A percentile compares a stretch with the other conserved stretches of the same genome.
Evolutionary conservation across 129 eudicot genomes (phyloP).

Genomic region (Pulicaria dysenterica): DNA sequence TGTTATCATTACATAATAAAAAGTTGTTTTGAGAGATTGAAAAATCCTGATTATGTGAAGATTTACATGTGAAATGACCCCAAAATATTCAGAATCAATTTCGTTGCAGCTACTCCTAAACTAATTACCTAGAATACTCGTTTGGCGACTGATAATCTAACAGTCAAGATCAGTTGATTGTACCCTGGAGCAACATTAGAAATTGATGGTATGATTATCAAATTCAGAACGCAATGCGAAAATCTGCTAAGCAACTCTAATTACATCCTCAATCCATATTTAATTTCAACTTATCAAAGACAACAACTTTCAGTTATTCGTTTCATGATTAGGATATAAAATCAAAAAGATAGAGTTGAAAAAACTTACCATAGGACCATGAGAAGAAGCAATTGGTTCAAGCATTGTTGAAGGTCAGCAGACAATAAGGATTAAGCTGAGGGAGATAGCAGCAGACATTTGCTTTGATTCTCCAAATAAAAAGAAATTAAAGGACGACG

Average conservation of each 20-base stretch:
- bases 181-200: too few species aligned
- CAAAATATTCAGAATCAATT: too few species aligned
- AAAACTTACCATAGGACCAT: conserved; percentile 51
- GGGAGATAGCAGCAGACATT: conserved; percentile 22
- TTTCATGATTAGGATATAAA: conserved; percentile 15
- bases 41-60: too few species aligned
- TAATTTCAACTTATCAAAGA: background rate
- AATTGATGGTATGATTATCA: too few species aligned
- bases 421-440: background rate
- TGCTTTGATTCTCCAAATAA: background rate
- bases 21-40: too few species aligned
- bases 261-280: background rate
- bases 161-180: too few species aligned
- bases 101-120: too few species aligned
- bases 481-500: too few species aligned
- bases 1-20: too few species aligned
- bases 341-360: background rate
- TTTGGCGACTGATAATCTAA: too few species aligned
- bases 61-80: too few species aligned
- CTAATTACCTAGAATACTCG: too few species aligned
- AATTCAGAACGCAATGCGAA: background rate
- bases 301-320: background rate
- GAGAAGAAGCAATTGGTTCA: conserved; percentile 48
- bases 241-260: background rate
- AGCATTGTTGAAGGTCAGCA: conserved; percentile 44